Percentiles rank a stretch among this genome's conserved stretches.
phyloP scores from a whole-genome alignment of 2,329 filamentous ascomycete genomes.

The Exophiala dermatitidis region DNA sequence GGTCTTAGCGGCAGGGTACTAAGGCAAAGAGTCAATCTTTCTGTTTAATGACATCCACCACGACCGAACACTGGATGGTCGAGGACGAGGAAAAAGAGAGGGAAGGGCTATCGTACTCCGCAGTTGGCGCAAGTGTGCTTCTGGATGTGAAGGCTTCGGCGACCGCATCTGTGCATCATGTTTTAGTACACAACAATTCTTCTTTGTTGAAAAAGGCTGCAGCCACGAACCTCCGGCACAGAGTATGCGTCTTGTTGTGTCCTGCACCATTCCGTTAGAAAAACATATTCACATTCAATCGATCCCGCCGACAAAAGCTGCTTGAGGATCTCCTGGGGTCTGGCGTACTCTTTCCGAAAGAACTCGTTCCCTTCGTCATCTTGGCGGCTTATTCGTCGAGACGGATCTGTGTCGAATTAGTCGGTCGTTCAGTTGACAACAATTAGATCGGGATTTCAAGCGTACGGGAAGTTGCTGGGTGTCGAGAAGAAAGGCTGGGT shows the following conservation, averaged over 20 bases:
- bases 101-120: conserved; percentile 44
- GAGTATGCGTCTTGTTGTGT: conserved; percentile 96
- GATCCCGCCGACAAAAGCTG: not conserved
- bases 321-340: not conserved
- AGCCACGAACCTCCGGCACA: conserved; percentile 91
- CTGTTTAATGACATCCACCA: not conserved
- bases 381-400: conserved; percentile 19
- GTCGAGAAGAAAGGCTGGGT: conserved; percentile 5
- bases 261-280: conserved; percentile 17
- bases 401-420: conserved; percentile 1
- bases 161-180: conserved; percentile 52
- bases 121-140: conserved; percentile 96
- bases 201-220: not conserved
- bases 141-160: conserved; percentile 97
- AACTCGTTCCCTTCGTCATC: conserved; percentile 59
- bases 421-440: not conserved
- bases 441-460: not conserved
- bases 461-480: conserved; percentile 15
- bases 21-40: conserved; percentile 8
- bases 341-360: conserved; percentile 60
- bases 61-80: not conserved
- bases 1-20: conserved; percentile 90
- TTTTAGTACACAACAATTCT: conserved; percentile 6
- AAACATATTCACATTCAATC: not conserved
- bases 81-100: not conserved